Base-by-base conservation (phyloP, 2,329 filamentous ascomycete species). In the Alternaria sp. region DNA sequence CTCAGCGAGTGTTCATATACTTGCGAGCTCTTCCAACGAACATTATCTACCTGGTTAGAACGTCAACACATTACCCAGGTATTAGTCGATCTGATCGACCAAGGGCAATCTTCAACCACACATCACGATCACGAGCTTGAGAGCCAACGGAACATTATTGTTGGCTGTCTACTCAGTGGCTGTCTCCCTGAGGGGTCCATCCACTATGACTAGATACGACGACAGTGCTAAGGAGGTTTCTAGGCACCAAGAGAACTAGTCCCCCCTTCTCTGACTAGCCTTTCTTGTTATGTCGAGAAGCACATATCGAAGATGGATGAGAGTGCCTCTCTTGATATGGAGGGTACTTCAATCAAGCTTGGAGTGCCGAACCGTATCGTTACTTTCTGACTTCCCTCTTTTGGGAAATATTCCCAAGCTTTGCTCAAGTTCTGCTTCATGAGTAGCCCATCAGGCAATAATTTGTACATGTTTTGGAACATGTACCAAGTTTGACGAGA, bases 1-100 rank as follows among this genome's bases (percentile, higher is more conserved):
- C 36, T 8, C 36, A 10, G 3, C 11, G 4, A 12, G 28, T 11
- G 10, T 30, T 30, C 25, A 0, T 30, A 11, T 30, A 30, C 28
- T 11, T 30, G 11, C 11, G 28, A 30, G 28, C 28, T 30, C 28
- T 30, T 4, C 11, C 11, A 11, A 5, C 5, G 10, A 11, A 30
- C 3, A 11, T 0, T 5, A 30, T 30, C 0, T 12, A 10, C 5
- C 0, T 11, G 10, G 0, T 11, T 10, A 30, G 28, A 30, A 11
- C 10, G 16, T 14, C n/a, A n/a, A 41, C 38, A 22, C 10, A n/a
- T 40, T 20, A 40, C 36, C n/a, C 36, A 18, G 1, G 9, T n/a
- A 11, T 5, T 1, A 41, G 18, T 3, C 18, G 27, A 46, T 30
- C 25, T 10, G 27, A 18, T 46, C 16, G 16, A 30, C 2, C 27